Evolutionary conservation across 129 eudicot species (phyloP), one percentile per base, ranked within the genome.

Genomic region (Sambucus nigra): DNA sequence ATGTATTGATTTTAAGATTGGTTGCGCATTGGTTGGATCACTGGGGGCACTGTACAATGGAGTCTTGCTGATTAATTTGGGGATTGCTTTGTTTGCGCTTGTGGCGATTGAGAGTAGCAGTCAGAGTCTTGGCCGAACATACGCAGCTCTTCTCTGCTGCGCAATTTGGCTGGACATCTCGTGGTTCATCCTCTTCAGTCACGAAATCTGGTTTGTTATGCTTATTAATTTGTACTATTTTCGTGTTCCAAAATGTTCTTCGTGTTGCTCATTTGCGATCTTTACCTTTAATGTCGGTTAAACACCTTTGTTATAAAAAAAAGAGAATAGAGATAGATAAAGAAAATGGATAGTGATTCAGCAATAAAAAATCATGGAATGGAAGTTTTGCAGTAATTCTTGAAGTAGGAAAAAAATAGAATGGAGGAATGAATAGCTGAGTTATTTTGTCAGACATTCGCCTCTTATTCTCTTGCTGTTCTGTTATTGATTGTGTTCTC

Each of bases 41-140:
- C 73, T 89, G 25, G 95, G 93, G 33, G 88, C 98, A 2, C 53
- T 85, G 42, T 89, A 84, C 73, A 81, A 70, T 24, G 98, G 95
- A 42, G 88, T 85, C 5, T 74, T 59, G 68, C 69, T 89, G 59
- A 47, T 81, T n/a, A 67, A 81, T 65, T 71, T 89, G 74, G 88
- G 71, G 49, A 76, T 89, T 63, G 73, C 81, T 0, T 71, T 89
- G 47, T 89, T 89, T 48, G 89, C 88, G 5, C 73, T 89, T 22
- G 88, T 89, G 46, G 95, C 98, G 17, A 79, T 89, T 48, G 95
- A 89, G 73, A 89, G 93, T 71, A 86, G 94, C 73, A 85, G 87
- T 61, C 98, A 89, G 66, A 81, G 81, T 28, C 95, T 89, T 5
- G 86, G 86, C 14, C 65, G 98, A 35, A 85, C 86, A 4, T 89